A percentile compares a stretch with the other conserved stretches of the same genome.
Evolutionary conservation across 345 rosid species (phyloP).

Genomic region (Sapria himalayana): DNA sequence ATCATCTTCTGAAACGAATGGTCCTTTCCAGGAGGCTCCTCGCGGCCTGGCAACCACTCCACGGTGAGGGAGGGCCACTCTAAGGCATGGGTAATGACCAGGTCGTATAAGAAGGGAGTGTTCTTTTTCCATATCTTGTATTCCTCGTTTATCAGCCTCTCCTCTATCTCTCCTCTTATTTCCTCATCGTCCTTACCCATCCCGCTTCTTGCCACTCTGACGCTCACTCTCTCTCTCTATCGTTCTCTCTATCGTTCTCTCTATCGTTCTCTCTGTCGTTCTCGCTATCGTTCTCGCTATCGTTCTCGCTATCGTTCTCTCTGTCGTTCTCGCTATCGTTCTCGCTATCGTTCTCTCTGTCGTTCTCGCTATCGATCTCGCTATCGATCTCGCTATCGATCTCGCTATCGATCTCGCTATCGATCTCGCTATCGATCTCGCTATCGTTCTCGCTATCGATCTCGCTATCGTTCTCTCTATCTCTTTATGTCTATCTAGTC

Average conservation of each 20-base stretch:
- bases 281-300: neutral
- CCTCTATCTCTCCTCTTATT: conserved; percentile 91
- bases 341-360: neutral
- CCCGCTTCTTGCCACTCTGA: neutral
- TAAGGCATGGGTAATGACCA: conserved; percentile 87
- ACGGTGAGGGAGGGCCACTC: conserved; percentile 99
- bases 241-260: neutral
- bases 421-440: too few relatives aligned
- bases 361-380: too few relatives aligned
- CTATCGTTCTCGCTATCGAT: too few relatives aligned
- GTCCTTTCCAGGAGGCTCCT: conserved; percentile 89
- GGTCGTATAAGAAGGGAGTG: conserved; percentile 92
- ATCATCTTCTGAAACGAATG: conserved; percentile 94
- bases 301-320: neutral
- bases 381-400: too few relatives aligned
- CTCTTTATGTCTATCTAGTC: too few relatives aligned
- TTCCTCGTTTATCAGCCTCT: conserved; percentile 77
- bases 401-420: too few relatives aligned
- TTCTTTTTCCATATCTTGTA: conserved; percentile 99
- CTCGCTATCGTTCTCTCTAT: too few relatives aligned
- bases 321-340: neutral
- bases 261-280: neutral
- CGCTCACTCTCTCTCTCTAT: neutral
- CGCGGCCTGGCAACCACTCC: conserved; percentile 87
- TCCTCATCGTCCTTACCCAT: conserved; percentile 97